A percentile compares a stretch with the other conserved stretches of the same genome.
Conservation (phyloP, 2,329 filamentous ascomycete species). For the Fusarium nanum region DNA sequence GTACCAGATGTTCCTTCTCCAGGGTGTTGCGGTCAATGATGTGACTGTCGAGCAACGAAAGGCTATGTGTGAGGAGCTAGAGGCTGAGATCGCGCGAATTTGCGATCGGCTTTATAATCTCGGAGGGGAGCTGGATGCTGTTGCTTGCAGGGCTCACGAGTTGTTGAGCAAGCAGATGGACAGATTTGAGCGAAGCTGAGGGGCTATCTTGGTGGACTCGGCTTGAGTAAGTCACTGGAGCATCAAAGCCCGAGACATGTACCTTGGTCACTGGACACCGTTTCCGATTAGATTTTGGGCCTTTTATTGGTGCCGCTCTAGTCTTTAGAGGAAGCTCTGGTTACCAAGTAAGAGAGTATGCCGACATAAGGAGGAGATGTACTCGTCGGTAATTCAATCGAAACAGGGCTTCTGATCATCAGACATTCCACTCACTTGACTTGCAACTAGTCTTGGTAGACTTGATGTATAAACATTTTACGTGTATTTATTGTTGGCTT, state of each 20-base stretch:
- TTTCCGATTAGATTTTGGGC: not conserved
- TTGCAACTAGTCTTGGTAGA: not conserved
- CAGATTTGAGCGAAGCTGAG: not conserved
- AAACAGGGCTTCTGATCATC: not conserved
- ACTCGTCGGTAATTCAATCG: not conserved
- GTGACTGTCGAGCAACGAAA: not conserved
- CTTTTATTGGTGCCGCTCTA: not conserved
- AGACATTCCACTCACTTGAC: not conserved
- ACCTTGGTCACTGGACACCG: not conserved
- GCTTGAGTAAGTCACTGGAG: not conserved
- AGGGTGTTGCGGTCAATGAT: not conserved
- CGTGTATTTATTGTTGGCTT: not conserved
- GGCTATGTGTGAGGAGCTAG: not conserved
- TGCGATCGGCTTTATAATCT: not conserved
- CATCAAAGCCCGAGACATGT: not conserved
- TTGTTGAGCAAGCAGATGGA: not conserved
- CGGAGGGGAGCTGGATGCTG: not conserved
- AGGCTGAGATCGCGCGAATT: not conserved
- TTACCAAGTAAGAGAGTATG: not conserved
- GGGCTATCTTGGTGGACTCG: not conserved
- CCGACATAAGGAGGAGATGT: not conserved
- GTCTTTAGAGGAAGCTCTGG: not conserved
- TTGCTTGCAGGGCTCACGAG: not conserved
- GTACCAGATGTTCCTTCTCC: not conserved
- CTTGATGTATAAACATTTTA: not conserved